phyloP scores from a whole-genome alignment of 768 basidiomycete species.

The Pleurotus eryngii region DNA sequence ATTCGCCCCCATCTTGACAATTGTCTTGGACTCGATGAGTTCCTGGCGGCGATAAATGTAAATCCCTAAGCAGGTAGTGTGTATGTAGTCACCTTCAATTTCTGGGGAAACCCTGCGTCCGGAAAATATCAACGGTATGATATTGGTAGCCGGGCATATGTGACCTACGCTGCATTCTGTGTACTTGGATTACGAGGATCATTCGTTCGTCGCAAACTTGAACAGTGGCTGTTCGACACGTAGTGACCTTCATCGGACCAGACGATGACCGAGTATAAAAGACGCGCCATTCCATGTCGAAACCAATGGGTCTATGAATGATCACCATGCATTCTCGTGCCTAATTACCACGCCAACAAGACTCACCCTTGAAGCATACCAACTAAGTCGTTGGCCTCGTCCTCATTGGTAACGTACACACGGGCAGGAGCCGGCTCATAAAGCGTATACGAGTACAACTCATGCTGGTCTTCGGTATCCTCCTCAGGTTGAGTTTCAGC shows the following conservation, averaged over 20 bases:
- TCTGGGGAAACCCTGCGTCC: slow-evolving; percentile 26
- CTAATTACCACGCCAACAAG: background rate
- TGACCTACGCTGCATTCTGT: slow-evolving; percentile 25
- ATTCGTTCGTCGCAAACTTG: slow-evolving; percentile 27
- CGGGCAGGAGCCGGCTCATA: slow-evolving; percentile 21
- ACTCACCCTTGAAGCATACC: slow-evolving; percentile 21
- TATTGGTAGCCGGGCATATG: background rate
- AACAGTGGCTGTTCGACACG: slow-evolving; percentile 25
- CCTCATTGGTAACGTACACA: slow-evolving; percentile 26
- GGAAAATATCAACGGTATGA: background rate
- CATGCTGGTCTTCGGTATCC: slow-evolving; percentile 2
- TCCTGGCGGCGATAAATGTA: slow-evolving; percentile 14
- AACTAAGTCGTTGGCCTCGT: slow-evolving; percentile 29
- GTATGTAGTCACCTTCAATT: slow-evolving; percentile 18
- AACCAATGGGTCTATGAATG: slow-evolving; percentile 22
- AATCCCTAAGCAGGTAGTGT: background rate
- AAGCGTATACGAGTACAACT: slow-evolving; percentile 27
- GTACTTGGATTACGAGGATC: slow-evolving; percentile 30
- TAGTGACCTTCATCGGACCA: slow-evolving; percentile 1
- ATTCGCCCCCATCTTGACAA: slow-evolving; percentile 31
- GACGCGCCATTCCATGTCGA: slow-evolving; percentile 33
- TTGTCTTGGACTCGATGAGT: slow-evolving; percentile 25
- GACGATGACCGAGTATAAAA: slow-evolving; percentile 10
- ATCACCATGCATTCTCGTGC: background rate
- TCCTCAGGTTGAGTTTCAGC: background rate